Base-by-base conservation (phyloP, 805 yeast genomes). In the Pichia heedii region DNA sequence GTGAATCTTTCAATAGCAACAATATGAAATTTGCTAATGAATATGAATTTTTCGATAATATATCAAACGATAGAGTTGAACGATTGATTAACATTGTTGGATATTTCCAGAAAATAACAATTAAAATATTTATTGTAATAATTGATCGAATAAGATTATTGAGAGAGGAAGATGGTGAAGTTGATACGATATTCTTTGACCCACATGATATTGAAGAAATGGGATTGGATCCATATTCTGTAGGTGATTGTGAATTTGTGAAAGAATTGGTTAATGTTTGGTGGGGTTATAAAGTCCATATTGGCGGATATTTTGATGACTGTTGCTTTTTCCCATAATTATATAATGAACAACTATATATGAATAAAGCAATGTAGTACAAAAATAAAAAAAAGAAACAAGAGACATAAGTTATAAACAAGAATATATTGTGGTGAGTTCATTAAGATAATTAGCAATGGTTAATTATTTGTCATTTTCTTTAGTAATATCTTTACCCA, bases 181-280 rank as follows among this genome's bases (percentile, higher is more conserved):
- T 13, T 4, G 9, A 15, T 13, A 16, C 37, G 13, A 19, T 37
- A 7, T 29, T 16, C 12, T 36, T 49, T n/a, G 37, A 36, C 33
- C 49, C 48, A 7, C 63, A 68, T 19, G 81, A 77, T 53, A 51
- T 77, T 35, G 57, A 64, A 21, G 78, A 74, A 45, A 73, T 77
- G 78, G 82, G 83, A 2, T 57, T 77, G 35, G 81, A 77, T 53
- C 79, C 81, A 4, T 66, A 71, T 48, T 67, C 75, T 20, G 22
- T 51, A 1, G 55, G 61, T 6, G 83, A 77, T 54, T 53, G 68
- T 15, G 63, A 62, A 22, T 76, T 77, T 53, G 54, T 75, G 13
- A 48, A 60, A 27, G 61, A 65, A 11, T 57, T 77, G 35, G 65
- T 72, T 2, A 54, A 59, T 10, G 50, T 63, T 3, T 76, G 79